A percentile compares a stretch with the other conserved stretches of the same genome.
Evolutionary conservation across 164 flowering plant species (phyloP).

Genomic region (Kalanchoe fedtschenkoi): DNA sequence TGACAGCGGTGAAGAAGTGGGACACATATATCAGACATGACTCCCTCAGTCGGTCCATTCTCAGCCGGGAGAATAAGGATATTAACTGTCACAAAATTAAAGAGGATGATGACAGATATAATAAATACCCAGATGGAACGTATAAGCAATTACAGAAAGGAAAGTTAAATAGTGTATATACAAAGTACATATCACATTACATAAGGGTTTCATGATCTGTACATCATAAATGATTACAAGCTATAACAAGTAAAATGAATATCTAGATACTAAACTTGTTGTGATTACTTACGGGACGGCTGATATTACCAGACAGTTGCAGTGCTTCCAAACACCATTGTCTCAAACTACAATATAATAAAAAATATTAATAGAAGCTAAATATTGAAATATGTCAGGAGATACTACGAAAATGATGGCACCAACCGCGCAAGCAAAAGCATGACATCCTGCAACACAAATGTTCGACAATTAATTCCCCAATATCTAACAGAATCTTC

Average conservation of each 20-base stretch:
- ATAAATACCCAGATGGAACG: not conserved
- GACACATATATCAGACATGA: slow-evolving; percentile 73
- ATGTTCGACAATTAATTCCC: too few species aligned
- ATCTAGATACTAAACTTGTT: too few species aligned
- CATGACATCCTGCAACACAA: slow-evolving; percentile 84
- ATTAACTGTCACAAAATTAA: slow-evolving; percentile 52
- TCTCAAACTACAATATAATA: slow-evolving; percentile 52
- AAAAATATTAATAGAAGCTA: too few species aligned
- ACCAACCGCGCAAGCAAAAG: slow-evolving; percentile 91
- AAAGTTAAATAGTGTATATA: too few species aligned
- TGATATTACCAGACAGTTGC: slow-evolving; percentile 85
- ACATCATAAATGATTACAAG: not conserved
- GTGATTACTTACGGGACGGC: slow-evolving; percentile 72
- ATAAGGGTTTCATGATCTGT: not conserved
- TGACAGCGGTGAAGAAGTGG: slow-evolving; percentile 71
- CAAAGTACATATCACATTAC: too few species aligned
- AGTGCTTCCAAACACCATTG: slow-evolving; percentile 89
- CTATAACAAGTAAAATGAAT: not conserved
- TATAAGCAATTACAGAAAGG: too few species aligned
- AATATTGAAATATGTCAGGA: not conserved
- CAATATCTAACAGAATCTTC: too few species aligned
- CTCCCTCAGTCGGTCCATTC: slow-evolving; percentile 99
- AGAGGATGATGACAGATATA: not conserved
- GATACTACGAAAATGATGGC: slow-evolving; percentile 7
- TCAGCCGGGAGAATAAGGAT: slow-evolving; percentile 82